These are phyloP conservation scores for Sequoia sempervirens DNA, from an alignment of 75 land plant genomes.

Conservation along the genomic window DNA sequence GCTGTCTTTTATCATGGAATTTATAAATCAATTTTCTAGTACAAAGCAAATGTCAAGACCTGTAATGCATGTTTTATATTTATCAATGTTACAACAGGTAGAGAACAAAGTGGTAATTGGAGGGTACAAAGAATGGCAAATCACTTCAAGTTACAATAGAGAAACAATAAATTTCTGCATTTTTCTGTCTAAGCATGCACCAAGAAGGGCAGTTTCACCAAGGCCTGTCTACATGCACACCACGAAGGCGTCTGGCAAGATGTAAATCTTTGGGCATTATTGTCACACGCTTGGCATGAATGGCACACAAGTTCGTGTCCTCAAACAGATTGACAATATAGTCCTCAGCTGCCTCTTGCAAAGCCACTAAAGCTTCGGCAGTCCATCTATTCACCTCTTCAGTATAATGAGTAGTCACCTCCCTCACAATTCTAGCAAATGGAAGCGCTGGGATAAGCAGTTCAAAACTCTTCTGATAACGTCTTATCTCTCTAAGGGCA, in stretches of 20 bases:
- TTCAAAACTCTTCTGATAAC: slow-evolving; percentile 51
- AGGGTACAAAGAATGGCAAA: too few species aligned
- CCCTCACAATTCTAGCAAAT: slow-evolving; percentile 37
- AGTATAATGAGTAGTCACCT: neutral
- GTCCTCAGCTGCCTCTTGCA: slow-evolving; percentile 61
- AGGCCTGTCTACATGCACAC: slow-evolving; percentile 10
- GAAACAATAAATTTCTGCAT: too few species aligned
- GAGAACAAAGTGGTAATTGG: too few species aligned
- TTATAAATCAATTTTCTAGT: too few species aligned
- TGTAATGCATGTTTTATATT: too few species aligned
- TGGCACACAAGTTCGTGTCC: slow-evolving; percentile 78
- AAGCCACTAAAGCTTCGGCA: slow-evolving; percentile 1
- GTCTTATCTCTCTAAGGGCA: slow-evolving; percentile 69
- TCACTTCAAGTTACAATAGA: neutral
- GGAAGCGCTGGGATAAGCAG: slow-evolving; percentile 58
- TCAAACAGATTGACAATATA: slow-evolving; percentile 61
- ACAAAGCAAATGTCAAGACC: too few species aligned
- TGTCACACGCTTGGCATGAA: slow-evolving; percentile 88
- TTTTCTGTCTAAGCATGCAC: neutral
- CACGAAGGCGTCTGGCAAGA: slow-evolving; percentile 39
- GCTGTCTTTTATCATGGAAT: too few species aligned
- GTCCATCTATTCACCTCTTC: neutral
- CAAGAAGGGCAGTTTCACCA: slow-evolving; percentile 9
- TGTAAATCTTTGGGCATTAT: slow-evolving; percentile 59
- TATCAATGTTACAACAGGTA: too few species aligned